Conservation (phyloP, 441 rosid species). For the Aquilaria agallochum region DNA sequence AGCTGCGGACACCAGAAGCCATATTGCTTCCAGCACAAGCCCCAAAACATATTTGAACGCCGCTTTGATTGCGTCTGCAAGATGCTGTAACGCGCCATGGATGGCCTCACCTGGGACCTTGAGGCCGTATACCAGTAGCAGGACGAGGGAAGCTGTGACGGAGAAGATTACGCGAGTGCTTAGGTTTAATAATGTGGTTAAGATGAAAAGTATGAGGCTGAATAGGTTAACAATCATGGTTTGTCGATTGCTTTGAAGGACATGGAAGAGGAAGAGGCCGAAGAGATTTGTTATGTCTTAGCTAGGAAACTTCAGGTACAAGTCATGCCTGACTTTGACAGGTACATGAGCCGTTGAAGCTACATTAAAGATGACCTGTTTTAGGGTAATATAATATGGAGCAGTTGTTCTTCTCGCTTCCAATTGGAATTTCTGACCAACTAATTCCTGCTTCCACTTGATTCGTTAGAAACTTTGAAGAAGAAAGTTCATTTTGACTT, state of each 20-base stretch:
- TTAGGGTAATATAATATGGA: too few species aligned
- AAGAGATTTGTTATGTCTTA: slow-evolving; percentile 3
- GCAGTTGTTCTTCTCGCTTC: too few species aligned
- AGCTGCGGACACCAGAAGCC: slow-evolving; percentile 19
- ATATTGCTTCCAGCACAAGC: slow-evolving; percentile 18
- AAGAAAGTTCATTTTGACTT: slow-evolving; percentile 1
- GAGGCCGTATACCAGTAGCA: slow-evolving; percentile 30
- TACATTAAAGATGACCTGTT: too few species aligned
- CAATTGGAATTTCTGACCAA: too few species aligned
- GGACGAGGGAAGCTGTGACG: slow-evolving; percentile 14
- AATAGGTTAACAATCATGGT: slow-evolving; percentile 19
- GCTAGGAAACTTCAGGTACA: background rate
- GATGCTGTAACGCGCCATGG: slow-evolving; percentile 22
- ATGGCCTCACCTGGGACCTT: slow-evolving; percentile 28
- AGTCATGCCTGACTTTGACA: too few species aligned
- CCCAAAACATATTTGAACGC: slow-evolving; percentile 20
- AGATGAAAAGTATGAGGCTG: slow-evolving; percentile 25
- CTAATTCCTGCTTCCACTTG: too few species aligned
- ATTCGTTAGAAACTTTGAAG: background rate
- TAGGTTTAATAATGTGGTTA: slow-evolving; percentile 22
- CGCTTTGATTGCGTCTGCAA: slow-evolving; percentile 27
- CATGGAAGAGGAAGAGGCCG: background rate
- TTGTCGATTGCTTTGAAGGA: background rate
- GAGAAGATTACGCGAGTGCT: slow-evolving; percentile 26
- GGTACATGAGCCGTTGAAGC: too few species aligned